Conservation (phyloP, 805 yeast genomes). For the Tetrapisispora taiwanensis region DNA sequence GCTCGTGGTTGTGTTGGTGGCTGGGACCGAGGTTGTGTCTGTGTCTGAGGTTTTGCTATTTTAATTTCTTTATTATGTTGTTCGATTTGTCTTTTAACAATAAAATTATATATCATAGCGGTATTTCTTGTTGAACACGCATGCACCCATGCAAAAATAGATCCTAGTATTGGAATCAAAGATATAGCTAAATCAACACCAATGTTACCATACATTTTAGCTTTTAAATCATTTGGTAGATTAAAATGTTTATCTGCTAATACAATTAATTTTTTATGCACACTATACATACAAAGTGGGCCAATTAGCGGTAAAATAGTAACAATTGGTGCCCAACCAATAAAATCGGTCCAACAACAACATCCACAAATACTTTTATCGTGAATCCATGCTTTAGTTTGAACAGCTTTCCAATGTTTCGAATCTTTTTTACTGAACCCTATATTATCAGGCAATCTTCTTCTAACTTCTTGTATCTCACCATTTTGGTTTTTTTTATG, state of each 20-base stretch:
- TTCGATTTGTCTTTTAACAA: slow-evolving; percentile 18
- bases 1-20: neutral
- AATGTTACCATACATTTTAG: slow-evolving; percentile 70
- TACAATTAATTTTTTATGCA: slow-evolving; percentile 57
- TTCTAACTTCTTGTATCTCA: slow-evolving; percentile 23
- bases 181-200: slow-evolving; percentile 62
- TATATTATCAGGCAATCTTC: slow-evolving; percentile 42
- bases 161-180: slow-evolving; percentile 73
- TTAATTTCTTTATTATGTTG: neutral
- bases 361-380: slow-evolving; percentile 79
- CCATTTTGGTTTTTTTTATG: slow-evolving; percentile 8
- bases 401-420: slow-evolving; percentile 63
- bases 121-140: slow-evolving; percentile 87
- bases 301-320: slow-evolving; percentile 77
- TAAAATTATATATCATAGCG: slow-evolving; percentile 51
- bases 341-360: slow-evolving; percentile 49
- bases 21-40: neutral
- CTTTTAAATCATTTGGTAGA: slow-evolving; percentile 48
- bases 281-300: slow-evolving; percentile 66
- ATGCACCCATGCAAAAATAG: slow-evolving; percentile 68
- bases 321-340: slow-evolving; percentile 69
- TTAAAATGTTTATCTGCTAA: slow-evolving; percentile 48
- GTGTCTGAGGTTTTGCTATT: neutral
- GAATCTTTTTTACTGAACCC: slow-evolving; percentile 49
- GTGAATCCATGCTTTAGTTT: slow-evolving; percentile 74